These are phyloP conservation scores for Pichia occidentalis DNA, from an alignment of 805 yeast species.

Conservation along the genomic window DNA sequence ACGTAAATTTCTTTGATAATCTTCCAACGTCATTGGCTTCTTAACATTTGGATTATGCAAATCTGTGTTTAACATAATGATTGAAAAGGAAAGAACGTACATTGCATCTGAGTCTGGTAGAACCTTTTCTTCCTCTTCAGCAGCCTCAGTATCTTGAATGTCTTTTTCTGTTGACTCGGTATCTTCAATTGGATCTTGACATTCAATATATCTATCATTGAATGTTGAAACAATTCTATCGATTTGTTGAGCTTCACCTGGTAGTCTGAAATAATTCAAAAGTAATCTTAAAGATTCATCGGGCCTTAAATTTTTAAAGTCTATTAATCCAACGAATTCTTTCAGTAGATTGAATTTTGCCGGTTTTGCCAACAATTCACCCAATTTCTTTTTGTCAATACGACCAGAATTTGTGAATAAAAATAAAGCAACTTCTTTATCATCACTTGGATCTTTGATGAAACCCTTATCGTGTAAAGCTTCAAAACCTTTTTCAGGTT, in stretches of 20 bases:
- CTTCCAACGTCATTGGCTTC: slow-evolving; percentile 81
- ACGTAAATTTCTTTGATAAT: slow-evolving; percentile 70
- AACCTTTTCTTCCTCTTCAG: slow-evolving; percentile 39
- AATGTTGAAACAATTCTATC: slow-evolving; percentile 86
- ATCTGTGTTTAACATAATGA: slow-evolving; percentile 92
- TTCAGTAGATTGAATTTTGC: slow-evolving; percentile 51
- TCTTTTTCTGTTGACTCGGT: slow-evolving; percentile 6
- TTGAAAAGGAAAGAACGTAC: slow-evolving; percentile 82
- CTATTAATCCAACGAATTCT: slow-evolving; percentile 63
- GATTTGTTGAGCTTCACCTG: slow-evolving; percentile 97
- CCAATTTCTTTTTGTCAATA: slow-evolving; percentile 79
- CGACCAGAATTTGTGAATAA: slow-evolving; percentile 73
- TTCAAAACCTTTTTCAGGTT: slow-evolving; percentile 69
- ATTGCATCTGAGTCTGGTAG: slow-evolving; percentile 81
- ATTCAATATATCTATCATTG: slow-evolving; percentile 69
- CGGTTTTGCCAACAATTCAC: slow-evolving; percentile 80
- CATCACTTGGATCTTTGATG: slow-evolving; percentile 42
- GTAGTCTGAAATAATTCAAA: slow-evolving; percentile 78
- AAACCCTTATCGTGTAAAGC: slow-evolving; percentile 61
- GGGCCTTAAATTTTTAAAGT: slow-evolving; percentile 71
- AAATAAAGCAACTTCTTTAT: slow-evolving; percentile 64
- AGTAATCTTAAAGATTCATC: slow-evolving; percentile 88
- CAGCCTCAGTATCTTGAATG: slow-evolving; percentile 18
- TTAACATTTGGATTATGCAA: slow-evolving; percentile 88
- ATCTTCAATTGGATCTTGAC: slow-evolving; percentile 34